These are phyloP conservation scores for Neurospora tetraspora DNA, from an alignment of 495 filamentous ascomycete genomes.

Conservation along the genomic window DNA sequence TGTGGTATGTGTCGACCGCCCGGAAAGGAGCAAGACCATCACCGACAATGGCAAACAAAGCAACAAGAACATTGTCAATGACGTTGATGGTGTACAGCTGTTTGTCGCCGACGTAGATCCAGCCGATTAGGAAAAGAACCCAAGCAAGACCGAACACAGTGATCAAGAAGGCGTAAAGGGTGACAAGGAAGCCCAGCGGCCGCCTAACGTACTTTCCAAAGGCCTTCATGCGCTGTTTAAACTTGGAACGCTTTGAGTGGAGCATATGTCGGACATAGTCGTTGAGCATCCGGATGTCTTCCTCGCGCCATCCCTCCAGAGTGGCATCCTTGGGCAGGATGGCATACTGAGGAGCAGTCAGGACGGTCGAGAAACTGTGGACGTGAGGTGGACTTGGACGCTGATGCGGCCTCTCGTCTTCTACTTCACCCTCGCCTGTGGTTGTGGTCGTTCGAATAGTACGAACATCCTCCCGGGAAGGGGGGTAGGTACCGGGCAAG, in stretches of 20 bases:
- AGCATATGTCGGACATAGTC: constrained; percentile 76
- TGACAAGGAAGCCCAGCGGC: constrained; percentile 67
- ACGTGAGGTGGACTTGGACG: constrained; percentile 5
- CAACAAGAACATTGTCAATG: constrained; percentile 69
- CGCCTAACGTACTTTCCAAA: constrained; percentile 64
- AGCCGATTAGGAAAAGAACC: constrained; percentile 78
- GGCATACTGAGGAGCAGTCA: constrained; percentile 42
- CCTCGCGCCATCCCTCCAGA: constrained; percentile 57
- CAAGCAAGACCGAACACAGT: constrained; percentile 73
- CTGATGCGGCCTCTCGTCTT: neutral
- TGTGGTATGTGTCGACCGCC: constrained; percentile 71
- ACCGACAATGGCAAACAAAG: constrained; percentile 66
- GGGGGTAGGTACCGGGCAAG: constrained; percentile 13
- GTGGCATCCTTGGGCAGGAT: constrained; percentile 53
- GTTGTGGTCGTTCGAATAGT: neutral
- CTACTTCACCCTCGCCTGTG: neutral
- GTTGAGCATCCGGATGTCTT: constrained; percentile 62
- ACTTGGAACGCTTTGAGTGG: constrained; percentile 63
- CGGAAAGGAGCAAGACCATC: constrained; percentile 70
- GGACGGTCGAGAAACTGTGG: constrained; percentile 33
- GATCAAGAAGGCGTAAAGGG: constrained; percentile 69
- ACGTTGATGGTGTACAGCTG: constrained; percentile 62
- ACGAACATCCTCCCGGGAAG: constrained; percentile 10
- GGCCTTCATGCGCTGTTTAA: constrained; percentile 64
- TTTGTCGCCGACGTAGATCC: constrained; percentile 69